Conservation (phyloP, 2,329 filamentous ascomycete species). For the Colletotrichum aenigma region DNA sequence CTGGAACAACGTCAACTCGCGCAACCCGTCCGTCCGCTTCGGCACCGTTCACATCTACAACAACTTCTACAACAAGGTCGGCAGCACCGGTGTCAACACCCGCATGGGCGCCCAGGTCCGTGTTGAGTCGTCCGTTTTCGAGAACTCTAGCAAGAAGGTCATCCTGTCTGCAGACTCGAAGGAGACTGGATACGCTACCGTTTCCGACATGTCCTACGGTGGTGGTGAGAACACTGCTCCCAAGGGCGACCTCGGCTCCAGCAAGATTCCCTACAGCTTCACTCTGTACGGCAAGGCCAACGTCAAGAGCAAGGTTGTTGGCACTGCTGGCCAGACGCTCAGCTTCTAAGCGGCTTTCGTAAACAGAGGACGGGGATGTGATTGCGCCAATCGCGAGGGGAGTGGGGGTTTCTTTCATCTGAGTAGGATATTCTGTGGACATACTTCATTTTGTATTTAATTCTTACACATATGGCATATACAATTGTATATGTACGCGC, state of each 20-base stretch:
- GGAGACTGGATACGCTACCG: slow-evolving; percentile 43
- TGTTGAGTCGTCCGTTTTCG: slow-evolving; percentile 59
- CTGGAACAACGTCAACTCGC: slow-evolving; percentile 68
- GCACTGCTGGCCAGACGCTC: slow-evolving; percentile 41
- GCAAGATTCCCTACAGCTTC: slow-evolving; percentile 59
- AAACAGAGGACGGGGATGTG: neutral
- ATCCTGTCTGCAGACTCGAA: slow-evolving; percentile 45
- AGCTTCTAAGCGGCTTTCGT: slow-evolving; percentile 27
- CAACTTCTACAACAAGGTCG: slow-evolving; percentile 41
- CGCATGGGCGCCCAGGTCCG: slow-evolving; percentile 59
- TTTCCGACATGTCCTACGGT: slow-evolving; percentile 47
- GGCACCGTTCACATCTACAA: slow-evolving; percentile 66
- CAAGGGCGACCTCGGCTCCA: slow-evolving; percentile 50
- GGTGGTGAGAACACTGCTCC: slow-evolving; percentile 52
- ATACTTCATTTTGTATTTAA: neutral
- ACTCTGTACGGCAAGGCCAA: slow-evolving; percentile 46
- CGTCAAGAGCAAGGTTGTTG: slow-evolving; percentile 48
- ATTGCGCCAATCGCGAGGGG: neutral
- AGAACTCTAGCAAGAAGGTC: slow-evolving; percentile 39
- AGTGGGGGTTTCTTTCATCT: neutral
- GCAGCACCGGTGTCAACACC: slow-evolving; percentile 56
- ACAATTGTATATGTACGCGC: neutral
- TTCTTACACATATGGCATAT: neutral
- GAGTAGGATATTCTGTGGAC: neutral
- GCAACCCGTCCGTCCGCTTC: slow-evolving; percentile 67